Evolutionary conservation across 2,329 filamentous ascomycete genomes (phyloP).

Genomic region (Tolypocladium amazonense): DNA sequence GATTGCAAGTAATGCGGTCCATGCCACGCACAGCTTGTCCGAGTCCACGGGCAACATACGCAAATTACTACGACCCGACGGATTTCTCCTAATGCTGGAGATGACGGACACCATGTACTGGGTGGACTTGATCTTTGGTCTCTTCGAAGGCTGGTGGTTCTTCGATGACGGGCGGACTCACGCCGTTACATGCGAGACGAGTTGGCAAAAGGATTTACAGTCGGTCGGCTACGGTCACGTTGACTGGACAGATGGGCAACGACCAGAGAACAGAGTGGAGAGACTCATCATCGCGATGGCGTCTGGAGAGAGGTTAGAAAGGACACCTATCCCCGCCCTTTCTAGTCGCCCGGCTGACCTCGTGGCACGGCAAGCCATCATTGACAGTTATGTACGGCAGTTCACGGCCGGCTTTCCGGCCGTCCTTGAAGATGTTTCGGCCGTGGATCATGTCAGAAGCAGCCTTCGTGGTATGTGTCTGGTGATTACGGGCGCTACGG

Average conservation of each 20-base stretch:
- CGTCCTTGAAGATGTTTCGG: background rate
- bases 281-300: constrained; percentile 4
- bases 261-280: constrained; percentile 1
- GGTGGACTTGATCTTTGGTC: constrained; percentile 20
- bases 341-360: background rate
- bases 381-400: background rate
- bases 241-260: constrained; percentile 5
- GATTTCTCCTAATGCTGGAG: constrained; percentile 4
- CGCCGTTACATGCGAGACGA: background rate
- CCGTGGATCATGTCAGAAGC: background rate
- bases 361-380: background rate
- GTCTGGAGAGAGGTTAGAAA: background rate
- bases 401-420: background rate
- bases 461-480: constrained; percentile 6
- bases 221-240: constrained; percentile 6
- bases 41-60: constrained; percentile 7
- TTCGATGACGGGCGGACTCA: constrained; percentile 4
- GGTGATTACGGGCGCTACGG: constrained; percentile 26
- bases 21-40: constrained; percentile 17
- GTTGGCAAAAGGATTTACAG: background rate
- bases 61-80: constrained; percentile 6
- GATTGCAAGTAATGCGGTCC: constrained; percentile 23
- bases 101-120: constrained; percentile 6
- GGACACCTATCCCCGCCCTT: background rate
- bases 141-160: constrained; percentile 24